Percentiles rank a stretch among this genome's conserved stretches.
phyloP scores from a whole-genome alignment of 192 early-diverging fungal genomes.

The Pilobolus umbonatus region DNA sequence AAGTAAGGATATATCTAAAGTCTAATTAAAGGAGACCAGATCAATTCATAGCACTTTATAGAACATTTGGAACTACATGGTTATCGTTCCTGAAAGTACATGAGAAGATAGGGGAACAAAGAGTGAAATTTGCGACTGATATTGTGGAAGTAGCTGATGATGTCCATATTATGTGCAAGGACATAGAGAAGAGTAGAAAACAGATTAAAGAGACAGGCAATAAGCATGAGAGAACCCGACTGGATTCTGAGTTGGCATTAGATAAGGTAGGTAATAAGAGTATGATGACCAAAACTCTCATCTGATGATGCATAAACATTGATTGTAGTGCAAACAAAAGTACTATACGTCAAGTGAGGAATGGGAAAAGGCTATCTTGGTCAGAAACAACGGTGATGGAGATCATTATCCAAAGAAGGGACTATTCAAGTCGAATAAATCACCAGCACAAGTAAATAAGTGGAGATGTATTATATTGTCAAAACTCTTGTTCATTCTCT shows the following conservation, averaged over 20 bases:
- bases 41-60: slow-evolving; percentile 14
- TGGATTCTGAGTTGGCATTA: slow-evolving; percentile 70
- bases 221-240: slow-evolving; percentile 68
- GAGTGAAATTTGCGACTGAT: slow-evolving; percentile 68
- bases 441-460: slow-evolving; percentile 52
- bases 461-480: neutral
- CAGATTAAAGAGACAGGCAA: slow-evolving; percentile 80
- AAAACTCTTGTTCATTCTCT: neutral
- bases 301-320: neutral
- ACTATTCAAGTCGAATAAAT: slow-evolving; percentile 49
- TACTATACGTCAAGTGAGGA: slow-evolving; percentile 80
- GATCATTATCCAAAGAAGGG: slow-evolving; percentile 38
- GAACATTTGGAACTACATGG: slow-evolving; percentile 72
- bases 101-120: slow-evolving; percentile 74
- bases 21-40: neutral
- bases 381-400: slow-evolving; percentile 40
- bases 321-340: slow-evolving; percentile 58
- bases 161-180: slow-evolving; percentile 64
- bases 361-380: slow-evolving; percentile 75
- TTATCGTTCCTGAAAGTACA: slow-evolving; percentile 72
- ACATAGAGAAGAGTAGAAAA: slow-evolving; percentile 75
- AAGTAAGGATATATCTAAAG: slow-evolving; percentile 32
- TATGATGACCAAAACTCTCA: slow-evolving; percentile 2
- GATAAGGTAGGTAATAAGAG: slow-evolving; percentile 67
- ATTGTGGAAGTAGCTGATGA: slow-evolving; percentile 79